Evolutionary conservation across 192 early-diverging fungal species (phyloP).

Genomic region (Gryganskiella cystojenkinii): DNA sequence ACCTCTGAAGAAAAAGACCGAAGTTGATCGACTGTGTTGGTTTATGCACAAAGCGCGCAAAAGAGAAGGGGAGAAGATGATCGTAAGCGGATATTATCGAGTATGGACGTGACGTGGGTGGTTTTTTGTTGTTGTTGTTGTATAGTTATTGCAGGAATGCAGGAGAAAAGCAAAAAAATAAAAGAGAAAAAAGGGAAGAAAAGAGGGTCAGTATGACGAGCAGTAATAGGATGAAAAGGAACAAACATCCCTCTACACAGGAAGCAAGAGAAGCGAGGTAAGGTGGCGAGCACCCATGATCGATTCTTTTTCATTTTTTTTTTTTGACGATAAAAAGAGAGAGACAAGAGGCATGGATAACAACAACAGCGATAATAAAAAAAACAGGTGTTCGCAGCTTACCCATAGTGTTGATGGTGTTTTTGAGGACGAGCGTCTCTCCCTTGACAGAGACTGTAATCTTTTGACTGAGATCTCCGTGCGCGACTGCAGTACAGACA

Average conservation of each 20-base stretch:
- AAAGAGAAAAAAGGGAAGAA: conserved; percentile 7
- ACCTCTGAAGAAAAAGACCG: conserved; percentile 68
- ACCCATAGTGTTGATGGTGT: conserved; percentile 82
- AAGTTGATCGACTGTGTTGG: conserved; percentile 59
- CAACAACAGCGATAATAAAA: no score
- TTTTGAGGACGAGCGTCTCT: conserved; percentile 78
- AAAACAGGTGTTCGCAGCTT: conserved; percentile 22
- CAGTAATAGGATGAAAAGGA: not conserved
- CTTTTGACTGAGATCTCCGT: conserved; percentile 76
- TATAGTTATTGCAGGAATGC: not conserved
- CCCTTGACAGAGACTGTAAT: conserved; percentile 76
- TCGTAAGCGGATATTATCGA: no score
- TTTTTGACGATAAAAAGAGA: not conserved
- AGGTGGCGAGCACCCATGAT: not conserved
- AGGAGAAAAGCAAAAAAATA: not conserved
- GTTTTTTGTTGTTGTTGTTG: not conserved
- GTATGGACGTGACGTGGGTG: no score
- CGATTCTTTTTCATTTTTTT: conserved; percentile 6
- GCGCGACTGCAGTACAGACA: conserved; percentile 77
- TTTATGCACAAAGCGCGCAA: not conserved
- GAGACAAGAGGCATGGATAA: no score
- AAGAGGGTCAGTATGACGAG: not conserved
- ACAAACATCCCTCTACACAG: not conserved
- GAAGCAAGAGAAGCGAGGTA: not conserved
- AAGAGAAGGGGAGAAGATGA: no score